A percentile compares a stretch with the other conserved stretches of the same genome.
Conservation (phyloP, 805 yeast species). For the Ogataea allantospora region DNA sequence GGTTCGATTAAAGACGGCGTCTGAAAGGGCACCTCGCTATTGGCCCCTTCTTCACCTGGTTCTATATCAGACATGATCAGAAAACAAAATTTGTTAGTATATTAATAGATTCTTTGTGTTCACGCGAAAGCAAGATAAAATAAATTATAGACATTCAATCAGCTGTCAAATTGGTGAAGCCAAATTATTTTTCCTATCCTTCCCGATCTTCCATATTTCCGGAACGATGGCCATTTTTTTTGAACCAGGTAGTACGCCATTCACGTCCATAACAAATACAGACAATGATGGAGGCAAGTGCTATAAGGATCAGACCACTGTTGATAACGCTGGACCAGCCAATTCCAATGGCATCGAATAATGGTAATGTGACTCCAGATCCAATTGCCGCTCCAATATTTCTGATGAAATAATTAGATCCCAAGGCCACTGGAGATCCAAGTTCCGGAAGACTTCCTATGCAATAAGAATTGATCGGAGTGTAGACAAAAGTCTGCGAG, state of each 20-base stretch:
- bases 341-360: slow-evolving; percentile 46
- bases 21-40: slow-evolving; percentile 1
- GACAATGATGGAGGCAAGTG: slow-evolving; percentile 3
- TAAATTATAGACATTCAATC: neutral
- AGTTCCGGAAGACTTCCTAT: slow-evolving; percentile 54
- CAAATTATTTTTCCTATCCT: slow-evolving; percentile 1
- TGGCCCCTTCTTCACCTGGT: neutral
- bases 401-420: slow-evolving; percentile 47
- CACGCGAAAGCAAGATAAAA: slow-evolving; percentile 12
- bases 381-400: slow-evolving; percentile 50
- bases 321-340: slow-evolving; percentile 54
- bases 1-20: slow-evolving; percentile 4
- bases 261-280: slow-evolving; percentile 10
- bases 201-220: slow-evolving; percentile 7
- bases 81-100: neutral
- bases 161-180: slow-evolving; percentile 8
- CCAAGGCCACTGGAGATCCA: slow-evolving; percentile 49
- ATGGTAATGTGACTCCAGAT: slow-evolving; percentile 45
- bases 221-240: slow-evolving; percentile 7
- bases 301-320: slow-evolving; percentile 25
- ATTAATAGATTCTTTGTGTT: slow-evolving; percentile 1
- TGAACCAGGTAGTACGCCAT: slow-evolving; percentile 10
- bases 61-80: slow-evolving; percentile 7
- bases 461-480: slow-evolving; percentile 52
- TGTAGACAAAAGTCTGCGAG: slow-evolving; percentile 49